Evolutionary conservation across 1,284 basidiomycete species (phyloP).

Genomic region (Ganoderma lucidum): DNA sequence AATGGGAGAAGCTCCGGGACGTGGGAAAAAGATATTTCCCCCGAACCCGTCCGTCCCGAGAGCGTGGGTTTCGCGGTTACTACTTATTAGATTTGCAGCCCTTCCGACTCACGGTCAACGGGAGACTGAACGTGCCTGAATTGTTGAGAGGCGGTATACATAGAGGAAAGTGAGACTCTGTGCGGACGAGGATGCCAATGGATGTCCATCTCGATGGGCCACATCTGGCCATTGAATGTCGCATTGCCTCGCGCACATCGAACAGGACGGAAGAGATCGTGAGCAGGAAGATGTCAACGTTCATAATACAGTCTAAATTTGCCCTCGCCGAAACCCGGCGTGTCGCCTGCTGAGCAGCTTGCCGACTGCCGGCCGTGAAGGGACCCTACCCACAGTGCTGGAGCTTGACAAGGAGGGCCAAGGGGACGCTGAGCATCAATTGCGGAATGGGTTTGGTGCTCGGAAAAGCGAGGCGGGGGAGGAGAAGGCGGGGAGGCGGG

Average conservation of each 20-base stretch:
- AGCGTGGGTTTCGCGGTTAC: background rate
- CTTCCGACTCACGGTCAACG: background rate
- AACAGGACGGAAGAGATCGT: background rate
- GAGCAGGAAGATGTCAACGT: background rate
- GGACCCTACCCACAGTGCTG: background rate
- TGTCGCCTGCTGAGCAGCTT: background rate
- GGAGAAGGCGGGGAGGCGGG: background rate
- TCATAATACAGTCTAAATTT: slow-evolving; percentile 25
- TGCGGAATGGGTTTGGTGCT: background rate
- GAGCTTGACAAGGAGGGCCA: background rate
- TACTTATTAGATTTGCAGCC: background rate
- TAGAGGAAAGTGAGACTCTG: background rate
- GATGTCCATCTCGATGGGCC: background rate
- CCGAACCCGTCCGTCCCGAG: background rate
- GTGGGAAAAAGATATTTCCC: background rate
- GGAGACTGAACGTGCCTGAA: background rate
- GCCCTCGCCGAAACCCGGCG: slow-evolving; percentile 25
- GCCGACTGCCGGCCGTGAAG: slow-evolving; percentile 6
- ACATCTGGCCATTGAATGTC: background rate
- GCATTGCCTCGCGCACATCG: slow-evolving; percentile 1
- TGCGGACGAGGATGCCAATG: background rate
- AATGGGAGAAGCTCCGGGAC: background rate
- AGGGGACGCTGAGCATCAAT: background rate
- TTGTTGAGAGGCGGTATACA: background rate
- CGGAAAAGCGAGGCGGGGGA: background rate